Conservation (phyloP, 345 rosid genomes). For the Rhizophora mangle region DNA sequence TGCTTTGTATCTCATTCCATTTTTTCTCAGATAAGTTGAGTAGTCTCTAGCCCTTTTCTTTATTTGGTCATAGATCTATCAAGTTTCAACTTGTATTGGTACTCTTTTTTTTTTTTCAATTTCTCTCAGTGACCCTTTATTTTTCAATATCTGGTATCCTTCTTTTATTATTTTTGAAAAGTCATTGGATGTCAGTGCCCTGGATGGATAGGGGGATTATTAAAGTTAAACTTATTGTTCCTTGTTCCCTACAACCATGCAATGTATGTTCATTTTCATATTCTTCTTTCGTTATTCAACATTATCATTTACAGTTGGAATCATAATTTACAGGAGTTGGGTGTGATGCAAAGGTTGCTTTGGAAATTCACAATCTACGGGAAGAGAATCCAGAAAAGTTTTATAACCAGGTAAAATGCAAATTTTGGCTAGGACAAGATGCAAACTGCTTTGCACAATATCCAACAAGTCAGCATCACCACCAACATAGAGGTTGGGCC, state of each 20-base stretch:
- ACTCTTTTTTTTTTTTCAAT: no score
- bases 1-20: background rate
- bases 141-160: no score
- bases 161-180: no score
- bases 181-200: no score
- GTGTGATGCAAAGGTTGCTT: conserved; percentile 91
- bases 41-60: background rate
- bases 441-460: conserved; percentile 11
- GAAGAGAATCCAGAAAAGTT: conserved; percentile 87
- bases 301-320: background rate
- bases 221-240: no score
- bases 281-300: background rate
- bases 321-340: conserved; percentile 57
- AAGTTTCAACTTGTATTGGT: no score
- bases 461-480: background rate
- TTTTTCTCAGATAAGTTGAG: background rate
- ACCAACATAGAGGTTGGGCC: background rate
- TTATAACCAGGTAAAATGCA: conserved; percentile 60
- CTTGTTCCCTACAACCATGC: background rate
- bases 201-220: no score
- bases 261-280: conserved; percentile 7
- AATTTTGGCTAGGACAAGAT: conserved; percentile 4
- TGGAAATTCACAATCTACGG: conserved; percentile 76
- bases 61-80: no score
- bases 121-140: no score